Base-by-base conservation (phyloP, 139 green algal species). In the Chlorella sp. region DNA sequence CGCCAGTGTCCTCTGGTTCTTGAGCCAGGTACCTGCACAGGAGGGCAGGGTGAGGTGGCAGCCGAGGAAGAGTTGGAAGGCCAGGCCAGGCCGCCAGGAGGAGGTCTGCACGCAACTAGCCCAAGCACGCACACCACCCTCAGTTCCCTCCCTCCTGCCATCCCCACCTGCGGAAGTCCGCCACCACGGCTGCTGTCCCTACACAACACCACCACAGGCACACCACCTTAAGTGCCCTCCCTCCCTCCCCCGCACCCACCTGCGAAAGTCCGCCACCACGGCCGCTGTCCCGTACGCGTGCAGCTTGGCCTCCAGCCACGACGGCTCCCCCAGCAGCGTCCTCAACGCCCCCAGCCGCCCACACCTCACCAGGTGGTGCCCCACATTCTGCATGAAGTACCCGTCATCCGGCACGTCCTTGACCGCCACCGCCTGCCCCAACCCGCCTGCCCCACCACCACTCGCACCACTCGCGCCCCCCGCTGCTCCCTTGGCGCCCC, bases 251-350 rank as follows among this genome's bases (percentile, higher is more conserved):
- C 10, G 42, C 42, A 55, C 66, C 24, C 73, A 90, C 68, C 83
- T 79, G 31, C 90, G 71, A 71, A 95, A 95, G 74, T 96, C 91
- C 10, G 85, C 76, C 10, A 93, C 89, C 3, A 93, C 78, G 0
- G 73, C 76, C 5, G 83, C 82, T 3, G 82, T 73, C 23, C 88
- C 88, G 63, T 90, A 92, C 30, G 77, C 80, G 63, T 84, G 80
- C 78, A 96, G 83, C 82, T 95, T 95, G 34, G 71, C 71, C 66
- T 92, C 87, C 79, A 96, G 81, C 90, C 90, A 96, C 34, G 36
- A 59, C 1, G 89, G 84, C 64, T 89, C 79, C 24, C 77, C 71
- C 31, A 96, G 75, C 78, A 96, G 77, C 26, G 20, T 3, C 20
- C 79, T 70, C 50, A 93, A 75, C 36, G 85, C 74, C 2, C 69